Percentiles rank a stretch among this genome's conserved stretches.
Evolutionary conservation across 2,329 filamentous ascomycete genomes (phyloP).

Genomic region (Paecilomyces sp.): DNA sequence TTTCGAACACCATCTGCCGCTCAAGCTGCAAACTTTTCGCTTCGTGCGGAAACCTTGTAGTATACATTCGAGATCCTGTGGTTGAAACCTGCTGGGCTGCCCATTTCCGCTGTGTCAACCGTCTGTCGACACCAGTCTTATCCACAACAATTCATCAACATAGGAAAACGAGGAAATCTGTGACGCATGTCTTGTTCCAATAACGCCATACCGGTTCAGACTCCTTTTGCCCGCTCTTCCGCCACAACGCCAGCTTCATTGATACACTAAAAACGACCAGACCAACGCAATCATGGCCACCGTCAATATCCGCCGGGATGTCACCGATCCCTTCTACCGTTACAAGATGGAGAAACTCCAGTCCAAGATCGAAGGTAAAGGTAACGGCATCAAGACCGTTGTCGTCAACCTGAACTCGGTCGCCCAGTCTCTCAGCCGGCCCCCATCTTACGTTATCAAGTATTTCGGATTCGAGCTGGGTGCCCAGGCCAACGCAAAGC

Average conservation of each 20-base stretch:
- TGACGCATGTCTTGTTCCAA: constrained; percentile 56
- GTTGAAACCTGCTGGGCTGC: constrained; percentile 53
- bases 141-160: constrained; percentile 16
- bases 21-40: constrained; percentile 96
- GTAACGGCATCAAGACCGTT: constrained; percentile 99
- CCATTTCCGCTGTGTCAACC: constrained; percentile 19
- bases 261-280: constrained; percentile 20
- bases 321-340: constrained; percentile 97
- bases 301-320: constrained; percentile 97
- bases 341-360: constrained; percentile 99
- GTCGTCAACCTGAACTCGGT: constrained; percentile 95
- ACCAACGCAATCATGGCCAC: constrained; percentile 74
- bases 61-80: constrained; percentile 83
- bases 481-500: constrained; percentile 96
- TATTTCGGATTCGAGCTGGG: constrained; percentile 99
- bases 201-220: constrained; percentile 39
- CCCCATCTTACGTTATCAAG: constrained; percentile 94
- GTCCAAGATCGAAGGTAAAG: constrained; percentile 99
- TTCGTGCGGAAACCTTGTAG: constrained; percentile 91
- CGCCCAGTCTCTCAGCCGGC: constrained; percentile 83
- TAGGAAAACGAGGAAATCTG: constrained; percentile 13
- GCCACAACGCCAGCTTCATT: constrained; percentile 19
- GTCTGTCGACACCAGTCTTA: constrained; percentile 2
- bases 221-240: constrained; percentile 27
- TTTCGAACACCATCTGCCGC: constrained; percentile 88